Evolutionary conservation across 169 alveolate genomes (phyloP), one percentile per base, ranked within the genome.

Genomic region (Babesia caballi): DNA sequence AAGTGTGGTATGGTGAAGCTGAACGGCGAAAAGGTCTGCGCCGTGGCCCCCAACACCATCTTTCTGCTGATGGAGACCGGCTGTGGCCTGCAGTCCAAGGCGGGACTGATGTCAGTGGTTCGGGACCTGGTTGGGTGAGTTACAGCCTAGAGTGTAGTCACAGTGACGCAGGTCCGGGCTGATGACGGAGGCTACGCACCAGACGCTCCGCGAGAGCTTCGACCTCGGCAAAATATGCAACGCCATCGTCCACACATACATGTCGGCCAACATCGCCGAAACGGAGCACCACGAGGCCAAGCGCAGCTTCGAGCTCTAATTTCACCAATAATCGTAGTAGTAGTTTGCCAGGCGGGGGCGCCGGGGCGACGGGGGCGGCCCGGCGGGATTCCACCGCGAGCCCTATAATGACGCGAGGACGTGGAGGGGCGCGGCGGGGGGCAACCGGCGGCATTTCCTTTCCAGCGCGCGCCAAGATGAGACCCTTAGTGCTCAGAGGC

Each of bases 401-500:
- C 73, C 73, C 73, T 63, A 63, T 63, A 63, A 46, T 32, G 41
- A 21, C 2, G 27, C 56, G 15, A 21, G 44, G 35, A 21, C 53
- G 30, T n/a, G n/a, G 33, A 12, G 35, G 6, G n/a, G 66, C 54
- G 53, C 54, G 12, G 23, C 40, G 44, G 47, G 36, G 44, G 3
- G 70, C n/a, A n/a, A n/a, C n/a, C n/a, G n/a, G 9, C 70, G 49
- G 56, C 50, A 54, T 65, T 52, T 35, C 41, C 25, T 40, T 14
- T 25, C 12, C 21, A 32, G 2, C 58, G 42, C 27, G 27, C 21
- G 53, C 28, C 44, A 60, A 28, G 65, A 92, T 93, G 96, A 83
- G 90, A 51, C 93, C 96, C 54, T 78, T 92, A 49, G 84, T 90
- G 33, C 87, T 93, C 35, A 87, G 91, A 59, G 96, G 96, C 41